Base-by-base conservation (phyloP, 2,329 filamentous ascomycete genomes). In the Ambrosiella beaveri region DNA sequence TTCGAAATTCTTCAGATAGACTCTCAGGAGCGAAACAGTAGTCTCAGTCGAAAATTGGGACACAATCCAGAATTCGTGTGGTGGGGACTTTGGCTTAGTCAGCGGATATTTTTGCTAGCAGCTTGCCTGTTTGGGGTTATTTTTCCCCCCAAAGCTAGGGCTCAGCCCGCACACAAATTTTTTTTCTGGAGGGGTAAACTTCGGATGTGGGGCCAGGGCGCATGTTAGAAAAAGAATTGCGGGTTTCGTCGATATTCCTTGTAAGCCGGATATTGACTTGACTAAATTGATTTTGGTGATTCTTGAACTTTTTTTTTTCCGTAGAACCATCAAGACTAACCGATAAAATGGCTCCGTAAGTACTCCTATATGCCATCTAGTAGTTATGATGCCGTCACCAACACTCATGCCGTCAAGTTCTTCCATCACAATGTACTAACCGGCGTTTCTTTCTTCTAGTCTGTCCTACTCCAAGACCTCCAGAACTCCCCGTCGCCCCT, bases 401-500 rank as follows among this genome's bases (percentile, higher is more conserved):
- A 12, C 44, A 47, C 4, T 7, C n/a, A 35, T 17, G 17, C 27
- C 44, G 47, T 49, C 40, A 49, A 54, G 12, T 37, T 38, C 12
- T 47, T 15, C 19, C 2, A 37, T 35, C 13, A 4, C 38, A 6
- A 49, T 17, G 37, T 62, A 58, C 64, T 65, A 58, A 65, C 60
- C 36, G 51, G 50, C 39, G 11, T 17, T 57, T 52, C 13, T 19
- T 17, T n/a, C 37, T 38, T 53, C 51, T 56, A 65, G 64, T 67
- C 57, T 60, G 51, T 59, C 85, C 69, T 95, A 96, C 81, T 94
- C 86, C 74, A 98, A 98, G 88, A 98, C 93, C 82, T 94, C 94
- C 75, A 95, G 95, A 86, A 89, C 95, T 81, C 90, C 91, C 71
- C 82, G 86, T 78, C 86, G 91, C 79, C 91, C 93, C 73, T 97